These are phyloP conservation scores for Melampsora allii-populina DNA, from an alignment of 1,284 basidiomycete genomes.

Conservation along the genomic window DNA sequence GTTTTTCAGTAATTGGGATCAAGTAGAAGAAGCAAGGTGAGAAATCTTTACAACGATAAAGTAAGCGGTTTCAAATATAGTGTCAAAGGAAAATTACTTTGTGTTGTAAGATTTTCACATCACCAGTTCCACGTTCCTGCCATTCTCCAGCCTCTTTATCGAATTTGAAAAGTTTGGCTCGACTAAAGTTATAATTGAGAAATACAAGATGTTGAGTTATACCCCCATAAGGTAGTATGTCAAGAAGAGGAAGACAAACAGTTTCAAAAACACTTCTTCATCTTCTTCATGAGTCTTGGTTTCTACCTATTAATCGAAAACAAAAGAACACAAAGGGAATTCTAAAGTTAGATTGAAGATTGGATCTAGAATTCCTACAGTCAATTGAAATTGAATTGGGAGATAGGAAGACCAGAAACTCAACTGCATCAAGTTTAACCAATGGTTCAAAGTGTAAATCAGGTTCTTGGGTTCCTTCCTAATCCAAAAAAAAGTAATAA, in stretches of 20 bases:
- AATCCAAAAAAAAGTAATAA: background rate
- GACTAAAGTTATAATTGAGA: slow-evolving; percentile 59
- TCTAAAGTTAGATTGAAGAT: background rate
- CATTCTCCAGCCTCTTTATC: slow-evolving; percentile 76
- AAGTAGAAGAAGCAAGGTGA: background rate
- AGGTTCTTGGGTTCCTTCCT: slow-evolving; percentile 6
- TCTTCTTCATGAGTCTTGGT: slow-evolving; percentile 95
- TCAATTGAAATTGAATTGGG: background rate
- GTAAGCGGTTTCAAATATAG: background rate
- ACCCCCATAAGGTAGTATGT: slow-evolving; percentile 1
- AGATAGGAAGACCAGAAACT: background rate
- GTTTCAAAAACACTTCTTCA: slow-evolving; percentile 91
- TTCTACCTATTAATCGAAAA: slow-evolving; percentile 62
- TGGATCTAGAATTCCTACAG: background rate
- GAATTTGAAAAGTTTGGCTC: slow-evolving; percentile 98
- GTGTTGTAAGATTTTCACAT: slow-evolving; percentile 82
- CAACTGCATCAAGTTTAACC: slow-evolving; percentile 12
- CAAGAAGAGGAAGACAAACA: slow-evolving; percentile 62
- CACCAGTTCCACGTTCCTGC: slow-evolving; percentile 95
- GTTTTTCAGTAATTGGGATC: background rate
- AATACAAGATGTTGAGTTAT: slow-evolving; percentile 21
- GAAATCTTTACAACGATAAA: too few relatives aligned
- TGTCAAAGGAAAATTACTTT: slow-evolving; percentile 56
- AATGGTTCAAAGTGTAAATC: slow-evolving; percentile 2
- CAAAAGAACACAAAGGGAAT: background rate